These are phyloP conservation scores for Picea glauca DNA, from an alignment of 75 land plant species.

Conservation along the genomic window DNA sequence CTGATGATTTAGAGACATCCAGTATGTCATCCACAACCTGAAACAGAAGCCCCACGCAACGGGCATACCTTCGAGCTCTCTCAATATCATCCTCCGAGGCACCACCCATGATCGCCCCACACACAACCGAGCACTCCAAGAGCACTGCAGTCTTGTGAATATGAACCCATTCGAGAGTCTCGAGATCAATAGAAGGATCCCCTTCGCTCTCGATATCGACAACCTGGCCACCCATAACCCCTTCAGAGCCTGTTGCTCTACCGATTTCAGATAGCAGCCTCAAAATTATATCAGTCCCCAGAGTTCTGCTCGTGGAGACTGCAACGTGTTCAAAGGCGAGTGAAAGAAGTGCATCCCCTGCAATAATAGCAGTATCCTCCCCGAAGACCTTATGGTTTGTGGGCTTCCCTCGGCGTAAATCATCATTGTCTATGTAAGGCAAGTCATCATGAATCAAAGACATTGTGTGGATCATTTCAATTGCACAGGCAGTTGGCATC, in stretches of 20 bases:
- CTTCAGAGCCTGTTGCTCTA: conserved; percentile 48
- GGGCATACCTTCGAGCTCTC: conserved; percentile 41
- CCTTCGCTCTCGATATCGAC: conserved; percentile 39
- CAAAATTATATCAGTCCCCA: conserved; percentile 19
- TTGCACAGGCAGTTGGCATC: conserved; percentile 53
- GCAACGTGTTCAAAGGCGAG: conserved; percentile 58
- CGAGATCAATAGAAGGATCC: conserved; percentile 22
- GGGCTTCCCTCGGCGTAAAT: conserved; percentile 40
- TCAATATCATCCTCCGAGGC: conserved; percentile 53
- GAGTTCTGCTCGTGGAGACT: conserved; percentile 10
- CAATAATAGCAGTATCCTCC: conserved; percentile 47
- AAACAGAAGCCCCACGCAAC: conserved; percentile 45
- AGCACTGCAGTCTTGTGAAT: conserved; percentile 52
- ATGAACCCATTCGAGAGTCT: conserved; percentile 47
- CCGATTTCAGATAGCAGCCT: conserved; percentile 47
- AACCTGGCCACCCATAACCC: conserved; percentile 47
- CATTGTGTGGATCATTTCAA: conserved; percentile 67
- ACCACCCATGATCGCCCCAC: conserved; percentile 66
- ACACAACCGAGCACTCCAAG: conserved; percentile 54
- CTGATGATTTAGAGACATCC: conserved; percentile 38
- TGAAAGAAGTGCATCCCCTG: conserved; percentile 46
- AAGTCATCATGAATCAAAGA: conserved; percentile 50
- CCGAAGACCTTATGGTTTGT: conserved; percentile 26
- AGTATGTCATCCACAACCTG: conserved; percentile 38
- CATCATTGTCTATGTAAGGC: conserved; percentile 76